phyloP scores from a whole-genome alignment of 1,139 yeast genomes.

The Pichia sorboxylosa region DNA sequence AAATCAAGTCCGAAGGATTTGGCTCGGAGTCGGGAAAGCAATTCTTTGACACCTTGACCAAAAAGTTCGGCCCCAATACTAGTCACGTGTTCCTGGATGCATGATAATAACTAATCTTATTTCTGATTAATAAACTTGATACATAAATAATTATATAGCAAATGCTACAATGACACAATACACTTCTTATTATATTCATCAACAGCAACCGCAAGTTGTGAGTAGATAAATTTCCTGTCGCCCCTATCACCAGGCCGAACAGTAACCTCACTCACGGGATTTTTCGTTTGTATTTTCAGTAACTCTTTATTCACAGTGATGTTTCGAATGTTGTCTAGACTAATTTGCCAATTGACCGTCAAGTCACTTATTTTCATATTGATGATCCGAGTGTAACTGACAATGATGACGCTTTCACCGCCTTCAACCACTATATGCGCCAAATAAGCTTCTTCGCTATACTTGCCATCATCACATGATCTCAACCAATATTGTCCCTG shows the following conservation, averaged over 20 bases:
- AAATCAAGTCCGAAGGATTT: constrained; percentile 45
- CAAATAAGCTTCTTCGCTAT: constrained; percentile 58
- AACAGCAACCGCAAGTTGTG: constrained; percentile 70
- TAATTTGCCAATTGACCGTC: constrained; percentile 54
- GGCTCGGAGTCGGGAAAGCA: constrained; percentile 32
- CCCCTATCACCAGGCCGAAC: constrained; percentile 23
- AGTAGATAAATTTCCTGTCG: constrained; percentile 58
- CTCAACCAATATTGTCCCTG: constrained; percentile 94
- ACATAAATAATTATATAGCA: no score
- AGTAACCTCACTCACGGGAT: no score
- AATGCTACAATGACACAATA: constrained; percentile 16
- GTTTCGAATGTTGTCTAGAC: constrained; percentile 48
- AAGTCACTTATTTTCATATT: constrained; percentile 56
- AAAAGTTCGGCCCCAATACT: constrained; percentile 38
- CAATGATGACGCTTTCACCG: constrained; percentile 62
- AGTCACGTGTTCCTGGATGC: no score
- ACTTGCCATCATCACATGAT: constrained; percentile 69
- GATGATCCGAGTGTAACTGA: constrained; percentile 62
- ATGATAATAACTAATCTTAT: no score
- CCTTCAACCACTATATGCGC: constrained; percentile 82
- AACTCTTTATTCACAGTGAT: constrained; percentile 78
- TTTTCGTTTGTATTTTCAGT: constrained; percentile 50
- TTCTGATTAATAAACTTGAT: no score
- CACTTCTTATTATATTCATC: constrained; percentile 55
- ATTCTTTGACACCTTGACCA: constrained; percentile 32